Base-by-base conservation (phyloP, 331 rosid species). In the Ulmus americana region DNA sequence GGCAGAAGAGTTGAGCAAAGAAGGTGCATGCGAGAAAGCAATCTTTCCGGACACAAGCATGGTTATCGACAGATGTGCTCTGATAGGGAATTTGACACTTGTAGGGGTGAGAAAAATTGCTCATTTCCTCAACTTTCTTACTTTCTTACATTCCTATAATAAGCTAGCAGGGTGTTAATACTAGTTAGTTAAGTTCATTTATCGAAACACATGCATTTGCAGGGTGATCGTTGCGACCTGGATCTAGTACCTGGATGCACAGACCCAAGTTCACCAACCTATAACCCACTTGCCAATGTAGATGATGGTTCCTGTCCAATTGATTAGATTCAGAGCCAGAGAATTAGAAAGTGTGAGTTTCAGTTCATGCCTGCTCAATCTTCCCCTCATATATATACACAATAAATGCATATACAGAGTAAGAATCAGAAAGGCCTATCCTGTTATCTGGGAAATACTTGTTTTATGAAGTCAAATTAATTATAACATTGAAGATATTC, bases 161-260 rank as follows among this genome's bases (percentile, higher is more conserved):
- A 61, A 28, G 58, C 40, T 56, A 12, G 10, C 7, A 42, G 8
- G 13, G 47, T 15, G 6, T 18, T 6, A 47, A 40, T 10, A 11
- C 7, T 10, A 45, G 12, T 6, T 28, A 35, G 7, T 39, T 47
- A 74, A 55, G 5, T 44, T 68, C 56, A 46, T 57, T 64, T 35
- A 49, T 63, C 48, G 14, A 35, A 47, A 7, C 35, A 28, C 35
- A 52, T 61, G 35, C 5, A 71, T 57, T 3, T 55, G 80, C 85
- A 92, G 98, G 97, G 94, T 10, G 98, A 89, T 68, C 88, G 97
- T 11, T 92, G 97, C 59, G 65, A 79, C 51, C 84, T 92, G 62
- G 52, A 92, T 77, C 77, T 92, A 9, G 77, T 89, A 41, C 22
- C 7, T 3, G 95, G 98, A n/a, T 92, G 98, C 80, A 74, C 83